phyloP scores from a whole-genome alignment of 192 early-diverging fungal genomes.

The Radiomyces spectabilis region DNA sequence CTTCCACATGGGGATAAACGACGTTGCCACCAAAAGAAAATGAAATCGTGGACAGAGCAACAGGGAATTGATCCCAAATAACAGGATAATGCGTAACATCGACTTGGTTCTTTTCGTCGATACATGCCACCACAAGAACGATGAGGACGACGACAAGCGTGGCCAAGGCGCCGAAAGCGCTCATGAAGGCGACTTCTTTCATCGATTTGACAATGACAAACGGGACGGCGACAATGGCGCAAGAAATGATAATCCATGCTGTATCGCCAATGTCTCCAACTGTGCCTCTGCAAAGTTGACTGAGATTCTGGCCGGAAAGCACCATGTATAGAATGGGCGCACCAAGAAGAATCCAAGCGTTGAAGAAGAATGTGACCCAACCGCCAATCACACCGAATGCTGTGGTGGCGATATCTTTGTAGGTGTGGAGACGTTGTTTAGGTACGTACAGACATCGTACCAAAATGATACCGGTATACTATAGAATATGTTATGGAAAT shows the following conservation, averaged over 20 bases:
- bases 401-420: constrained; percentile 28
- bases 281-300: constrained; percentile 37
- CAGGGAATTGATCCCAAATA: constrained; percentile 45
- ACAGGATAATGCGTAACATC: constrained; percentile 30
- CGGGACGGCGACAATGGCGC: constrained; percentile 46
- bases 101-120: constrained; percentile 38
- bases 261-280: constrained; percentile 30
- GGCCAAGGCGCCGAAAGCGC: constrained; percentile 55
- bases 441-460: constrained; percentile 22
- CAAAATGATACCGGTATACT: constrained; percentile 29
- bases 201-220: constrained; percentile 56
- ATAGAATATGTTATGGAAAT: neutral
- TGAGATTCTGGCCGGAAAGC: constrained; percentile 53
- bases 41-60: constrained; percentile 54
- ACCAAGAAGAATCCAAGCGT: constrained; percentile 39
- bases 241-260: constrained; percentile 53
- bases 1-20: constrained; percentile 64
- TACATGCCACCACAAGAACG: constrained; percentile 38
- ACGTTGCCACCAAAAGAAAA: constrained; percentile 68
- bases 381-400: constrained; percentile 42
- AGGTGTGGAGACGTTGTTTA: constrained; percentile 13
- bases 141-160: constrained; percentile 53
- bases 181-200: constrained; percentile 56
- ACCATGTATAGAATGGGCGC: constrained; percentile 55
- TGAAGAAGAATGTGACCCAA: constrained; percentile 45